These are phyloP conservation scores for Aureobasidium lini DNA, from an alignment of 2,329 filamentous ascomycete genomes.

Conservation along the genomic window DNA sequence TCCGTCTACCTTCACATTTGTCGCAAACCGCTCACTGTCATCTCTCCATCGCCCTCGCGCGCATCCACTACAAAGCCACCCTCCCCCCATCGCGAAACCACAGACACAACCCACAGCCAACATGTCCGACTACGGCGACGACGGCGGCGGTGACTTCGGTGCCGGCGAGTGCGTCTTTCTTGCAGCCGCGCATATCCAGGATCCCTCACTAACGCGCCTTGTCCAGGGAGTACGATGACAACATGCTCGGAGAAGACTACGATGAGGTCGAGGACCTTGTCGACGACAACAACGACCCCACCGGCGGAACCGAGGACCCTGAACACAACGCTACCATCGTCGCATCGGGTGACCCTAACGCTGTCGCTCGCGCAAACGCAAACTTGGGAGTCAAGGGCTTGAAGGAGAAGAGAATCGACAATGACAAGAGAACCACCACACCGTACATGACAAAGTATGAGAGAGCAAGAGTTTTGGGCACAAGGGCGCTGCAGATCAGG, in stretches of 20 bases:
- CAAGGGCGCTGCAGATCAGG: slow-evolving; percentile 92
- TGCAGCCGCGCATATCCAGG: not conserved
- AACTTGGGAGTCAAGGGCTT: slow-evolving; percentile 49
- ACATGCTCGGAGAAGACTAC: slow-evolving; percentile 40
- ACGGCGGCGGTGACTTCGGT: slow-evolving; percentile 18
- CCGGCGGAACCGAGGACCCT: slow-evolving; percentile 21
- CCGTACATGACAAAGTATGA: slow-evolving; percentile 99
- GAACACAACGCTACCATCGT: slow-evolving; percentile 36
- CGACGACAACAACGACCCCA: slow-evolving; percentile 13
- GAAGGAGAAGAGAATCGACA: slow-evolving; percentile 79
- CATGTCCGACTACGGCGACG: slow-evolving; percentile 27
- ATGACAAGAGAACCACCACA: slow-evolving; percentile 81
- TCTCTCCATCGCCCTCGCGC: not conserved
- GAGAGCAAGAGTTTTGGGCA: slow-evolving; percentile 84
- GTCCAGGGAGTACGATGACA: slow-evolving; percentile 28
- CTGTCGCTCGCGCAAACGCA: slow-evolving; percentile 36
- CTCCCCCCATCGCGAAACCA: not conserved
- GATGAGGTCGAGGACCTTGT: slow-evolving; percentile 45
- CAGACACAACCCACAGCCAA: not conserved
- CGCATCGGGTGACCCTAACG: slow-evolving; percentile 45
- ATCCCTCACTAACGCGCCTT: not conserved
- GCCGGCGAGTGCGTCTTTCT: slow-evolving; percentile 17
- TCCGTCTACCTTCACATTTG: not conserved
- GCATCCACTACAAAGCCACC: not conserved
- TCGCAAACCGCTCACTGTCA: not conserved